Evolutionary conservation across 139 green algal species (phyloP), one percentile per base, ranked within the genome.

Genomic region (Tetradesmus obliquus): DNA sequence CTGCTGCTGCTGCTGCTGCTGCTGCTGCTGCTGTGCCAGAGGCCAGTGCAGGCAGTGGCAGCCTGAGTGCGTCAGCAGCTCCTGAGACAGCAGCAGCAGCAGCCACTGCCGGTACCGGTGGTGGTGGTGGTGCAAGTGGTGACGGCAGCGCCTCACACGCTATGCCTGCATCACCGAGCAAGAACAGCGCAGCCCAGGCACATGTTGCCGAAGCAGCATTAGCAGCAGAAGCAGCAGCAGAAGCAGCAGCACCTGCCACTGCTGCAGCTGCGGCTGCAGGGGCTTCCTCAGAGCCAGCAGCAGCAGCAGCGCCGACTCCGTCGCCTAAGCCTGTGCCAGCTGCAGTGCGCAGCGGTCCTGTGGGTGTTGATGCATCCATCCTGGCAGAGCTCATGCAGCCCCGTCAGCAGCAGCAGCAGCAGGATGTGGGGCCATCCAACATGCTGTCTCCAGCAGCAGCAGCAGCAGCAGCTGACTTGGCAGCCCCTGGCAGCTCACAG

Each of bases 351-450:
- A 82, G 24, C 20, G 74, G 74, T 22, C 74, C n/a, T 82, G 76
- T 82, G 2, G 76, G 76, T 17, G 76, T 82, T 17, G 24, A 82
- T 82, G 76, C 76, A 51, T 55, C 76, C 10, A 82, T 82, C 24
- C n/a, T 82, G 24, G 76, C 76, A 82, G 76, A 82, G n/a, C n/a
- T 82, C 15, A 76, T 76, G 66, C 66, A 76, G 66, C 66, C 66
- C 2, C 66, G 66, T 17, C 66, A 76, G 66, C 66, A 76, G 66
- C 66, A 76, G 66, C 32, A 24, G 66, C 66, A 76, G 66, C 66
- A 76, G 66, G 66, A 5, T 24, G 66, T 76, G 66, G n/a, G 66
- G 66, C 66, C 66, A 76, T 3, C 66, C n/a, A 24, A 17, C 7
- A 19, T 6, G 13, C 66, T 24, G 17, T 3, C 66, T 24, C 12